These are phyloP conservation scores for Paramecium sexaurelia DNA, from an alignment of 73 alveolate species.

Conservation along the genomic window DNA sequence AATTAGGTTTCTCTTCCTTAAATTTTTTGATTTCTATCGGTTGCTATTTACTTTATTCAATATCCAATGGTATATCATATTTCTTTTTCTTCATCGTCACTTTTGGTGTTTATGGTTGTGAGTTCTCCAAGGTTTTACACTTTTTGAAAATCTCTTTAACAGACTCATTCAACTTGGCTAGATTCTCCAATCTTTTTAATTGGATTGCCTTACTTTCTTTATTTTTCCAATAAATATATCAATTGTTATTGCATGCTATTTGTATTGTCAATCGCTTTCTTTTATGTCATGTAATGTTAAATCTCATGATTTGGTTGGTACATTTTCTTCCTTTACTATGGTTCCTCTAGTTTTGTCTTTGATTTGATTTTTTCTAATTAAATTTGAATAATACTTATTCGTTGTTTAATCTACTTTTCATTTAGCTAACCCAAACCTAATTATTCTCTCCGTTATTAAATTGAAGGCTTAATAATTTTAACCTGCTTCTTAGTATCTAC, in stretches of 20 bases:
- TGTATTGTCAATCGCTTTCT: background rate
- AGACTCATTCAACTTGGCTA: slow-evolving; percentile 9
- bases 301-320: slow-evolving; percentile 13
- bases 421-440: slow-evolving; percentile 26
- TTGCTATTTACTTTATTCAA: background rate
- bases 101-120: slow-evolving; percentile 51
- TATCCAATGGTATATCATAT: background rate
- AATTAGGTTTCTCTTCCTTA: background rate
- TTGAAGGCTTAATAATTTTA: background rate
- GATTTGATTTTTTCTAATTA: slow-evolving; percentile 27
- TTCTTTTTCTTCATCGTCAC: slow-evolving; percentile 18
- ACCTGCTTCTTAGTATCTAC: background rate
- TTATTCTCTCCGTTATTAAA: background rate
- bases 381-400: slow-evolving; percentile 18
- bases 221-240: background rate
- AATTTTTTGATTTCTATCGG: background rate
- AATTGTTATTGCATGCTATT: background rate
- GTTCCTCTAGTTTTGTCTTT: background rate
- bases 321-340: background rate
- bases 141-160: slow-evolving; percentile 55
- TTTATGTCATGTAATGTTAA: background rate
- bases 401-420: slow-evolving; percentile 25
- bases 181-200: slow-evolving; percentile 27
- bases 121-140: slow-evolving; percentile 20
- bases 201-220: slow-evolving; percentile 42